Base-by-base conservation (phyloP, 495 filamentous ascomycete genomes). In the Cairneyella variabilis region DNA sequence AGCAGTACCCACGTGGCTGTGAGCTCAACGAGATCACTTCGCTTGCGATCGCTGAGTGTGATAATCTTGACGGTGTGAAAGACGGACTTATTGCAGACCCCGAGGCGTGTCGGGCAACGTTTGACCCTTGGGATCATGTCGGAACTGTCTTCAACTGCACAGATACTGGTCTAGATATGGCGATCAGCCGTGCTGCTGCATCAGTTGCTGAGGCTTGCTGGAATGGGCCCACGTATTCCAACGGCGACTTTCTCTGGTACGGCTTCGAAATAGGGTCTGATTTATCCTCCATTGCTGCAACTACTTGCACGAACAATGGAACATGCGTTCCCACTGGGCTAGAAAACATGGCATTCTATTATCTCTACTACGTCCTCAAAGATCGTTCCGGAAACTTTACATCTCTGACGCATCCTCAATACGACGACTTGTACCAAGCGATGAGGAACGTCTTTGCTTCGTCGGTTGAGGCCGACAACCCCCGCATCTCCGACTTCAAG, bases 61-160 rank as follows among this genome's bases (percentile, higher is more conserved):
- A 77, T 53, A 54, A 34, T 0, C 54, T 66, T 22, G 74, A 76
- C 48, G 69, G 67, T 1, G 45, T 71, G 1, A 38, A 68, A 1
- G 71, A 74, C 45, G 68, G 65, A 9, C 55, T 74, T 25, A 63
- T 72, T 8, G 27, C 56, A 8, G 53, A 63, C 7, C 43, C 44
- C 4, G 58, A 61, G 2, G 17, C 27, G 0, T 68, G 69, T 30
- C n/a, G n/a, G n/a, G n/a, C n/a, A n/a, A 16, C 39, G 18, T 60
- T 55, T 25, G 27, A 51, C 26, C 20, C 57, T n/a, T 23, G 9
- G n/a, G 14, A 27, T 4, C 9, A 42, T 12, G 40, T 60, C 10
- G 47, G 47, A 22, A 17, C 34, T 16, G 36, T 17, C 10, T 16
- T 48, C 23, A 20, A 27, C 4, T 58, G 55, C 22, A 30, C 26